Percentiles rank a stretch among this genome's conserved stretches.
Conservation (phyloP, 805 yeast species). For the Nakazawaea populi region DNA sequence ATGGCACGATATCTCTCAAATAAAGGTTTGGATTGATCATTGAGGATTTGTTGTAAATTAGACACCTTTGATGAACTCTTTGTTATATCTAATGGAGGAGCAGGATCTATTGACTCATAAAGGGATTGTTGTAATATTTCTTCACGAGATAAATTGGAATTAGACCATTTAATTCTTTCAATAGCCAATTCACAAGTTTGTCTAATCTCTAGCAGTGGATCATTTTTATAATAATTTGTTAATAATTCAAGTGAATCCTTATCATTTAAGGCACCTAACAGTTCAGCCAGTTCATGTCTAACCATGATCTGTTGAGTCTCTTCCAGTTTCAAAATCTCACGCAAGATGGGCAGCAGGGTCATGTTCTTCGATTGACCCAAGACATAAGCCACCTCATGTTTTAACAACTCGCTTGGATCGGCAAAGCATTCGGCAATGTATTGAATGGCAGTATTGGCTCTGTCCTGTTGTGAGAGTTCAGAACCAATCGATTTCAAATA, state of each 20-base stretch:
- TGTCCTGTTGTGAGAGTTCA: slow-evolving; percentile 47
- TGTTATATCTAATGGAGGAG: slow-evolving; percentile 85
- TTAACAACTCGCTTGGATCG: slow-evolving; percentile 81
- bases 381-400: slow-evolving; percentile 97
- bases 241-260: slow-evolving; percentile 62
- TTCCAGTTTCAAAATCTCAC: slow-evolving; percentile 59
- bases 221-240: slow-evolving; percentile 56
- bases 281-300: slow-evolving; percentile 99
- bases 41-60: slow-evolving; percentile 61
- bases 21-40: slow-evolving; percentile 70
- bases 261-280: slow-evolving; percentile 93
- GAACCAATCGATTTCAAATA: slow-evolving; percentile 82
- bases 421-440: slow-evolving; percentile 81
- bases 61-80: slow-evolving; percentile 33
- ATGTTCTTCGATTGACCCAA: slow-evolving; percentile 90
- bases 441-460: slow-evolving; percentile 62
- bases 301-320: slow-evolving; percentile 86
- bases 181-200: slow-evolving; percentile 98
- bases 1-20: slow-evolving; percentile 97
- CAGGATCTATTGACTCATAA: slow-evolving; percentile 91
- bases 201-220: slow-evolving; percentile 78
- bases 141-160: slow-evolving; percentile 54
- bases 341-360: slow-evolving; percentile 68
- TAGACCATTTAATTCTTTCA: slow-evolving; percentile 91
- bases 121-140: slow-evolving; percentile 73